Conservation (phyloP, 805 yeast species). For the Candida easanensis region DNA sequence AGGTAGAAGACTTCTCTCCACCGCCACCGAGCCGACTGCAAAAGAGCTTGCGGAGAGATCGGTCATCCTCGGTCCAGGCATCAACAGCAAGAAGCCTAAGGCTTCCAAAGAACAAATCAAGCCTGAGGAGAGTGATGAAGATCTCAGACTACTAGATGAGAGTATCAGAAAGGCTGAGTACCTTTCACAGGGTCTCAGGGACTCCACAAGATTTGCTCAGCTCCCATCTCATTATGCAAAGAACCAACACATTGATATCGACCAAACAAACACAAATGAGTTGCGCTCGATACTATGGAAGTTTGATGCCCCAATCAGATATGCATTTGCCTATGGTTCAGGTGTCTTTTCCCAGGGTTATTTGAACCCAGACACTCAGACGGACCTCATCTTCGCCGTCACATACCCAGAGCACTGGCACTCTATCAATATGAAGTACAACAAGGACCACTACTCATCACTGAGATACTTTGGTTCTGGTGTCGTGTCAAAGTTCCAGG, state of each 20-base stretch:
- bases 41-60: slow-evolving; percentile 25
- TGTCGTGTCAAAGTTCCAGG: slow-evolving; percentile 55
- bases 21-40: slow-evolving; percentile 20
- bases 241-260: slow-evolving; percentile 54
- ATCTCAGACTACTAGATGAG: slow-evolving; percentile 23
- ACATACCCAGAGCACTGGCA: slow-evolving; percentile 78
- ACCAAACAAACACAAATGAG: slow-evolving; percentile 37
- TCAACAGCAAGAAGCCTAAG: not conserved
- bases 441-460: slow-evolving; percentile 76
- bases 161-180: slow-evolving; percentile 26
- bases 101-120: not conserved
- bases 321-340: slow-evolving; percentile 92
- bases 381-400: slow-evolving; percentile 84
- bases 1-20: slow-evolving; percentile 19
- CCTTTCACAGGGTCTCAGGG: slow-evolving; percentile 18
- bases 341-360: slow-evolving; percentile 83
- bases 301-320: slow-evolving; percentile 70
- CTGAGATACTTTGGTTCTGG: slow-evolving; percentile 58
- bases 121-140: slow-evolving; percentile 7
- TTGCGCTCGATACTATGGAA: slow-evolving; percentile 49
- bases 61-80: slow-evolving; percentile 16
- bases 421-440: slow-evolving; percentile 58
- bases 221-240: slow-evolving; percentile 57
- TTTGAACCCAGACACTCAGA: slow-evolving; percentile 55
- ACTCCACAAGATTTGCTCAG: slow-evolving; percentile 18